Base-by-base conservation (phyloP, 2,329 filamentous ascomycete species). In the Ophiosphaerella narmari region DNA sequence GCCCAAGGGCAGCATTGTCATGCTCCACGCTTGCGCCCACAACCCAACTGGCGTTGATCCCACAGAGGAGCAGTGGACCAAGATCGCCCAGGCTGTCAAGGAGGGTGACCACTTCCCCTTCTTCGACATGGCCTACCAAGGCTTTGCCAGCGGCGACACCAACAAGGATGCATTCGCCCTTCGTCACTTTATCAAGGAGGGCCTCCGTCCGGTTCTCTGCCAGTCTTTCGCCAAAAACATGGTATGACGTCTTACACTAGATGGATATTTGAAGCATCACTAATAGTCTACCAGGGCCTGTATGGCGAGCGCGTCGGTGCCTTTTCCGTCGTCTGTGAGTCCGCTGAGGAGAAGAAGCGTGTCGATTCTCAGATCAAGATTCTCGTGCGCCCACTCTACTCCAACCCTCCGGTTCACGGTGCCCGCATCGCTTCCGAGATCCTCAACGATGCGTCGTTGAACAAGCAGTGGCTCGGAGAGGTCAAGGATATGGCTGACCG, bases 161-260 rank as follows among this genome's bases (percentile, higher is more conserved):
- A 85, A 95, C 81, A 87, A 87, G 77, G 93, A 99, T 74, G 94
- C 94, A 59, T 97, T 93, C 74, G 90, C 94, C 54, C 84, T 97
- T 62, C 87, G 94, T 63, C 83, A 97, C 82, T 99, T 99, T 75
- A 86, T 97, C 74, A 84, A 91, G 78, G 81, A 97, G 79, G 93
- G 93, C 67, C 91, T 96, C 81, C 85, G 91, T 72, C 86, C 94
- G 72, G 87, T 86, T 71, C 86, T 97, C 57, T 88, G 89, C 68
- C 93, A 97, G 81, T 94, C 89, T 46, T 97, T 97, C 76, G 93
- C 93, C 75, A 97, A 97, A 88, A 99, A 99, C 85, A 97, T 99
- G 93, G 87, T 90, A 76, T 62, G 80, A 29, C 26, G 11, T 29
- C 21, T 23, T 18, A 6, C 11, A 24, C 26, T 45, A 32, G 24